Evolutionary conservation across 768 basidiomycete species (phyloP).

Genomic region (Hygrocybe coccinea): DNA sequence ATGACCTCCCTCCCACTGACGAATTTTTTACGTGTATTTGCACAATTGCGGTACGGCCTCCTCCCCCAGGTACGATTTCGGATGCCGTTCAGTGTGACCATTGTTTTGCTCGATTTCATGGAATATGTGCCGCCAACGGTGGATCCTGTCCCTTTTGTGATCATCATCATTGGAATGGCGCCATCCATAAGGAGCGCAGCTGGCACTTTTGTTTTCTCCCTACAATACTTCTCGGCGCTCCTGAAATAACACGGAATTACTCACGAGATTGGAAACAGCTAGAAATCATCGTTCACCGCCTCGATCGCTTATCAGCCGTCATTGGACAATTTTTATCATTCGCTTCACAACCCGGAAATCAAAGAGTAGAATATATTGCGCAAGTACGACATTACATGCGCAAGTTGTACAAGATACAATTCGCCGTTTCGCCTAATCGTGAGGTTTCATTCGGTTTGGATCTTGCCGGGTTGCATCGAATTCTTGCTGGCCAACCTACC

Average conservation of each 20-base stretch:
- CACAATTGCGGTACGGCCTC: constrained; percentile 67
- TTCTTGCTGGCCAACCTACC: constrained; percentile 63
- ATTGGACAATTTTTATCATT: constrained; percentile 80
- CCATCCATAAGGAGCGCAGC: constrained; percentile 73
- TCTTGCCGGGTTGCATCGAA: constrained; percentile 75
- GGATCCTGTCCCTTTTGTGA: constrained; percentile 91
- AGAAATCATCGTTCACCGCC: constrained; percentile 72
- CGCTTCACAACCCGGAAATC: constrained; percentile 63
- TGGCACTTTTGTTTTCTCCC: constrained; percentile 83
- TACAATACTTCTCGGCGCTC: constrained; percentile 63
- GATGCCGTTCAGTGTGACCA: constrained; percentile 90
- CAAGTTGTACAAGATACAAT: constrained; percentile 84
- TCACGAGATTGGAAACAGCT: constrained; percentile 77
- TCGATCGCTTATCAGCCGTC: constrained; percentile 67
- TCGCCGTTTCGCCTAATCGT: constrained; percentile 77
- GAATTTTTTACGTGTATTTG: constrained; percentile 87
- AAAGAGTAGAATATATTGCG: constrained; percentile 69
- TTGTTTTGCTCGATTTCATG: constrained; percentile 82
- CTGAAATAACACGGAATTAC: constrained; percentile 73
- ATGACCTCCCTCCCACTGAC: constrained; percentile 72
- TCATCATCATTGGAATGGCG: constrained; percentile 87
- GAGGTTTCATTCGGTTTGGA: constrained; percentile 81
- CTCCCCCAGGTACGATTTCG: constrained; percentile 66
- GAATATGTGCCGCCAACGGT: constrained; percentile 79
- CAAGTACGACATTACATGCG: constrained; percentile 90